These are phyloP conservation scores for Penicillium cataractarum DNA, from an alignment of 495 filamentous ascomycete species.

Conservation along the genomic window DNA sequence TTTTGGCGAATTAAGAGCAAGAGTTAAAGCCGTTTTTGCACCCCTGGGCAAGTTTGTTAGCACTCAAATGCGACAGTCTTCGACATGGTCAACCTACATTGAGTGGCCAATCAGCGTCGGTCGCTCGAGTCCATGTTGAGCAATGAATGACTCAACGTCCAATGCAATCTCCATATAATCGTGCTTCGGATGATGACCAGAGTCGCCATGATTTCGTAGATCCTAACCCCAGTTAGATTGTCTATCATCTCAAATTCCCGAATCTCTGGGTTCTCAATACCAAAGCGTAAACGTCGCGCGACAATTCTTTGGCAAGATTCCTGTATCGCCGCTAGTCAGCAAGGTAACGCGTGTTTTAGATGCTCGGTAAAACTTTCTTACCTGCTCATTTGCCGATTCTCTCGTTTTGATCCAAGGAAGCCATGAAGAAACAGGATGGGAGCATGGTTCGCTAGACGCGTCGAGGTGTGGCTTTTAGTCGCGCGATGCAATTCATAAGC, in stretches of 20 bases:
- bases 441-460: not conserved
- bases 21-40: constrained; percentile 81
- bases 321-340: constrained; percentile 55
- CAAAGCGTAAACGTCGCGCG: constrained; percentile 17
- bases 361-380: constrained; percentile 46
- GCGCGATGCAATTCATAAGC: constrained; percentile 14
- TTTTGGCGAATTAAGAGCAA: constrained; percentile 65
- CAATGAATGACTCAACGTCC: constrained; percentile 75
- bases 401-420: constrained; percentile 53
- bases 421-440: constrained; percentile 27
- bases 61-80: too few relatives aligned
- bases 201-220: constrained; percentile 85
- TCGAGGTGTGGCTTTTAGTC: not conserved
- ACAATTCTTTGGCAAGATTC: constrained; percentile 12
- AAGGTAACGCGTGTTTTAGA: constrained; percentile 51
- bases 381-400: constrained; percentile 88
- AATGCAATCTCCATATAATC: constrained; percentile 78
- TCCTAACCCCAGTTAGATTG: constrained; percentile 54
- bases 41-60: constrained; percentile 69
- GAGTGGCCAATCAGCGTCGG: constrained; percentile 60
- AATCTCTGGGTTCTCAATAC: not conserved
- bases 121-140: constrained; percentile 61
- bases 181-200: constrained; percentile 67
- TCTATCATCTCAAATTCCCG: not conserved
- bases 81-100: constrained; percentile 6